Evolutionary conservation across 2,329 filamentous ascomycete species (phyloP).

Genomic region (Aspergillus puulaauensis): DNA sequence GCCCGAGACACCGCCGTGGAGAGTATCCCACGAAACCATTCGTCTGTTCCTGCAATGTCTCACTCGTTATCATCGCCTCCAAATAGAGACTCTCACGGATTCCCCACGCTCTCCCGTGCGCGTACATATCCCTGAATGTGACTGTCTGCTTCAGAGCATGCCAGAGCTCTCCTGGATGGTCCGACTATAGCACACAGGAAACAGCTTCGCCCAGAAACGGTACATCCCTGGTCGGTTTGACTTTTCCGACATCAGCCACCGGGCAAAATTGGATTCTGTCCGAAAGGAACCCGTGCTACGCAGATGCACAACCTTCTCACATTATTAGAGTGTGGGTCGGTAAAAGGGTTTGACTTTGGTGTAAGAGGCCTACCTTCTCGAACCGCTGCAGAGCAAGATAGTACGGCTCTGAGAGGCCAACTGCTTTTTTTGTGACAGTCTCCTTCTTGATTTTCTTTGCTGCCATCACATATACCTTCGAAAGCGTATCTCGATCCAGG

Average conservation of each 20-base stretch:
- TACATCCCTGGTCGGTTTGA: constrained; percentile 23
- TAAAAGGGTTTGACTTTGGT: neutral
- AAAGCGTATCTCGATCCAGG: constrained; percentile 20
- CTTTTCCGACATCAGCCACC: constrained; percentile 30
- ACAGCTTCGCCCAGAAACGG: constrained; percentile 33
- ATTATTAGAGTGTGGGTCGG: constrained; percentile 10
- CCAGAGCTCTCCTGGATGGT: constrained; percentile 28
- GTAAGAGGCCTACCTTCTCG: constrained; percentile 23
- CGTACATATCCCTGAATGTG: too few species aligned
- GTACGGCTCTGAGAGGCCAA: constrained; percentile 27
- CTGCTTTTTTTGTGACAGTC: constrained; percentile 20
- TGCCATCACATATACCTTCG: constrained; percentile 26
- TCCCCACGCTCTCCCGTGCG: neutral
- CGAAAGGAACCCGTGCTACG: constrained; percentile 30
- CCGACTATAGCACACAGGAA: constrained; percentile 34
- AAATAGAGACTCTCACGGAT: constrained; percentile 1
- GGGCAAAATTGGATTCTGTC: constrained; percentile 31
- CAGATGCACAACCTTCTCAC: constrained; percentile 26
- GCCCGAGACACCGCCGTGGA: neutral
- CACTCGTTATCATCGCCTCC: neutral
- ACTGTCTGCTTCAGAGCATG: constrained; percentile 19
- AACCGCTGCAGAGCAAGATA: constrained; percentile 29
- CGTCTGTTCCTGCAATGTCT: constrained; percentile 11
- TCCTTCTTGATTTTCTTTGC: constrained; percentile 23
- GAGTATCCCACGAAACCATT: constrained; percentile 4